phyloP scores from a whole-genome alignment of 805 yeast species.

The Candida xiaguanensis region DNA sequence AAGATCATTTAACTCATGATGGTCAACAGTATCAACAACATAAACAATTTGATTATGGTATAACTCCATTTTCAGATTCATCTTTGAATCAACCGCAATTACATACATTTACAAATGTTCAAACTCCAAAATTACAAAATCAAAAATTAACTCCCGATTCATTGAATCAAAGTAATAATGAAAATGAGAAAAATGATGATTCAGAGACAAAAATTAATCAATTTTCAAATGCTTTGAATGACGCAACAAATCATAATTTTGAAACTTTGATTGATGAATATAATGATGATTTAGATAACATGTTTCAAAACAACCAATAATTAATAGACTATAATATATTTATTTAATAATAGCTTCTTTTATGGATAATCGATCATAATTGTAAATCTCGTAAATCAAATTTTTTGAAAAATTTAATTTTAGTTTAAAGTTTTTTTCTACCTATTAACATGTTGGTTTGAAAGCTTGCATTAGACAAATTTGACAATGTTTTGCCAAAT shows the following conservation, averaged over 20 bases:
- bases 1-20: constrained; percentile 3
- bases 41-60: constrained; percentile 2
- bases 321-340: too few relatives aligned
- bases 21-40: not conserved
- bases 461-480: too few relatives aligned
- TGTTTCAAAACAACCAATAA: constrained; percentile 1
- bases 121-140: not conserved
- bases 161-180: not conserved
- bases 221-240: not conserved
- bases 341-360: too few relatives aligned
- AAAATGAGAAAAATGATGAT: not conserved
- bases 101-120: not conserved
- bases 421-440: too few relatives aligned
- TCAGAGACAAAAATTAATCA: not conserved
- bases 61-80: not conserved
- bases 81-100: not conserved
- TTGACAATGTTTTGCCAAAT: too few relatives aligned
- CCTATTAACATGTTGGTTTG: too few relatives aligned
- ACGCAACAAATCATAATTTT: constrained; percentile 1
- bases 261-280: constrained; percentile 5
- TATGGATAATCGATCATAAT: too few relatives aligned
- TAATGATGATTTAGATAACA: not conserved
- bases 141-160: not conserved
- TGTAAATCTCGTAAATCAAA: too few relatives aligned
- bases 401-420: too few relatives aligned